Evolutionary conservation across 2,329 filamentous ascomycete species (phyloP), one percentile per base, ranked within the genome.

Genomic region (Pestalotiopsis sp.): DNA sequence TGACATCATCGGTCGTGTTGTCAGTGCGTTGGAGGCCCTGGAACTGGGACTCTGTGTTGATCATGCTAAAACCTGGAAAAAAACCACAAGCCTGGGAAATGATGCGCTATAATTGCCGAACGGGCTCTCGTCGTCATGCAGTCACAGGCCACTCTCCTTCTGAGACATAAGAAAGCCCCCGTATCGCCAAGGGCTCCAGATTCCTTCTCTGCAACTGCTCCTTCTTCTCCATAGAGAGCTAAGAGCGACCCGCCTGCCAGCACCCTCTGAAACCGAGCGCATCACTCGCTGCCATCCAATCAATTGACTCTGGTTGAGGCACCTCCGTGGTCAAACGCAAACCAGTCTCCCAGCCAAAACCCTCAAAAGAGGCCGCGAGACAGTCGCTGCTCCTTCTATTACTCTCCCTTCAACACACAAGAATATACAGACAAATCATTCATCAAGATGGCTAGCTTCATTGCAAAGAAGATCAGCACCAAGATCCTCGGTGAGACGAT

Each of bases 401-500:
- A 14, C 40, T n/a, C 10, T 52, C 44, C 10, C 44, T 52, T 22
- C 17, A 17, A 22, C 3, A 3, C 20, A 9, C n/a, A 22, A 52
- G 17, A n/a, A 22, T 20, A n/a, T n/a, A n/a, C 14, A n/a, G 3
- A 52, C 17, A 9, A 17, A 52, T n/a, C n/a, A 20, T 7, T 17
- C 17, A 17, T 40, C 73, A 80, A 71, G 70, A 90, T 90, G 88
- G 80, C 87, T 48, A 80, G 81, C 39, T 74, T 85, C 39, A 74
- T 88, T 35, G 81, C 84, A 68, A 89, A 89, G 75, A 80, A 84
- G 68, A 80, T 89, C 57, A 82, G 82, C 70, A 87, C 86, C 75
- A 88, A 82, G 76, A 83, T 90, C 48, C 77, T 91, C 64, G 84
- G 85, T 57, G 88, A 90, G 76, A 82, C 81, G 14, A 69, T 85